Evolutionary conservation across 139 green algal genomes (phyloP).

Genomic region (Picochlorum sp.): DNA sequence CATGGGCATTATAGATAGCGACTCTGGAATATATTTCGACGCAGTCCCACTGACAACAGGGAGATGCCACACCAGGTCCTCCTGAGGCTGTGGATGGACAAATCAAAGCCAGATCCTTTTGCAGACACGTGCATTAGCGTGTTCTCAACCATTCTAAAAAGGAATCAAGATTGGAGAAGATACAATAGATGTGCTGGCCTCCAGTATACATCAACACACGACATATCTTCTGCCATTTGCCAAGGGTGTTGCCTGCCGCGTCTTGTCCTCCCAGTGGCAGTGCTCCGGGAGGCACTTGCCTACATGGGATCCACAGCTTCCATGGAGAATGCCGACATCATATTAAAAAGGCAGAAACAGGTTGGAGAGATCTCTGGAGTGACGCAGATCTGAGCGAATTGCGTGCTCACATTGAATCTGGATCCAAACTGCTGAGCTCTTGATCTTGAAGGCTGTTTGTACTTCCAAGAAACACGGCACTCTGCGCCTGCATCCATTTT

Average conservation of each 20-base stretch:
- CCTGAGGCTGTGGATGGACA: no score
- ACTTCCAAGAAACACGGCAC: no score
- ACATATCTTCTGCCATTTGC: constrained; percentile 13
- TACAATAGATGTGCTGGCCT: not conserved
- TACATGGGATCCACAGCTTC: constrained; percentile 17
- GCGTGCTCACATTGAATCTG: not conserved
- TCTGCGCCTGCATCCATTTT: no score
- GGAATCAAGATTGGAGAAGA: no score
- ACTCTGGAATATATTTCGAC: no score
- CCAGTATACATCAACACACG: constrained; percentile 10
- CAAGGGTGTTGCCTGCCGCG: constrained; percentile 7
- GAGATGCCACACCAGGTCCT: no score
- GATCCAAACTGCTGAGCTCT: not conserved
- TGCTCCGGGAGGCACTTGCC: constrained; percentile 24
- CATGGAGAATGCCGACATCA: not conserved
- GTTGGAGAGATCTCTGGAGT: not conserved
- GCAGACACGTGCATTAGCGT: no score
- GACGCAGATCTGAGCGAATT: not conserved
- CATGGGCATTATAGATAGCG: no score
- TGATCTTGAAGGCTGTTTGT: no score
- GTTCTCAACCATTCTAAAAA: no score
- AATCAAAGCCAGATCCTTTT: no score
- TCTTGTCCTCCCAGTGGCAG: constrained; percentile 18
- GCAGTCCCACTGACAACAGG: no score
- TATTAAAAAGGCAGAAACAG: not conserved